Base-by-base conservation (phyloP, 2,329 filamentous ascomycete species). In the Malbranchea cinnamomea region DNA sequence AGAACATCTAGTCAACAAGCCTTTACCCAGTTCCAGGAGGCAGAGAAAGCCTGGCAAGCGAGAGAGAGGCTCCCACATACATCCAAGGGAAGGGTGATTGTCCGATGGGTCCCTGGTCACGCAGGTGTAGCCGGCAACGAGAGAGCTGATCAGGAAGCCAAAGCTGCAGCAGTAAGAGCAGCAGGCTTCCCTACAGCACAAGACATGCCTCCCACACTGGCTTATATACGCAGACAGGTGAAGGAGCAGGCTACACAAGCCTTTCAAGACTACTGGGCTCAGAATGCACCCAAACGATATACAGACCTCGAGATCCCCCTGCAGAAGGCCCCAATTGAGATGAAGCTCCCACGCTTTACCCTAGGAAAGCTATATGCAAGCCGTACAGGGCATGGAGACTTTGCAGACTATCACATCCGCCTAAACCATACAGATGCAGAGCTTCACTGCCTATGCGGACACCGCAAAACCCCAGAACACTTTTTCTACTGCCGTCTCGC, bases 91-190 rank as follows among this genome's bases (percentile, higher is more conserved):
- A 13, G 12, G 8, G 12, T 26, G 13, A 28, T 19, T 9, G 26
- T 28, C 26, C 6, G 15, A 10, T 28, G 26, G 26, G 26, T 28
- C 16, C 26, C 26, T 7, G 26, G 26, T 7, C 23, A 26, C 12
- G 12, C 23, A 9, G 23, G 23, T 8, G 23, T 26, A 8, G 12
- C 23, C 8, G 26, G 26, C 12, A 28, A 28, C 12, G 26, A 18
- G 6, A 28, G 19, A 15, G 26, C 26, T 6, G 26, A 28, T 19
- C 26, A 17, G 6, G 12, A 17, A 19, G 26, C 26, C 16, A 28
- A 28, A 12, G 12, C 12, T 12, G 23, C 23, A 8, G 23, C 23
- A 13, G 23, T 12, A 26, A 26, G 23, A 26, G 23, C 8, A 28
- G 26, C 12, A 19, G 26, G 6, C 19, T 17, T 13, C 8, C 6